phyloP scores from a whole-genome alignment of 2,329 filamentous ascomycete genomes.

The Alternaria ethzedia region DNA sequence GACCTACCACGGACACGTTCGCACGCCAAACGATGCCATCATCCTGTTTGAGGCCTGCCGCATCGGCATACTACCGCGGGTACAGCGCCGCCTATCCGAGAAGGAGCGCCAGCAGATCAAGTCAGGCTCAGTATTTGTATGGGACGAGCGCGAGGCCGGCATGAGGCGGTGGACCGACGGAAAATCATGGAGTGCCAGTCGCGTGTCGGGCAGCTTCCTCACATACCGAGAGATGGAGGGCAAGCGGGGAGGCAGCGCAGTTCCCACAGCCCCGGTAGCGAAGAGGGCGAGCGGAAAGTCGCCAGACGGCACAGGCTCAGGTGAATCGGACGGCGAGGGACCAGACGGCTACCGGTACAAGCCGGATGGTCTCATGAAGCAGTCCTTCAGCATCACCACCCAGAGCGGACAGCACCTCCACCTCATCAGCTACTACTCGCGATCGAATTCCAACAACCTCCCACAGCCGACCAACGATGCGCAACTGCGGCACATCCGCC shows the following conservation, averaged over 20 bases:
- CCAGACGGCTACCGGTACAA: constrained; percentile 59
- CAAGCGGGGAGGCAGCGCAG: constrained; percentile 82
- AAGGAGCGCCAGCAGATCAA: constrained; percentile 96
- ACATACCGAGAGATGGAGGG: constrained; percentile 99
- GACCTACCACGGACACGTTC: constrained; percentile 93
- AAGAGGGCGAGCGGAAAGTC: constrained; percentile 68
- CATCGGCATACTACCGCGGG: constrained; percentile 84
- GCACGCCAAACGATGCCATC: constrained; percentile 95
- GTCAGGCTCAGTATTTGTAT: constrained; percentile 98
- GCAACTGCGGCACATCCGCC: constrained; percentile 78
- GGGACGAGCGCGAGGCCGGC: constrained; percentile 97
- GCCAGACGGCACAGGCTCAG: constrained; percentile 79
- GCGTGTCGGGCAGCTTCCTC: constrained; percentile 95
- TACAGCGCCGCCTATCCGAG: constrained; percentile 91
- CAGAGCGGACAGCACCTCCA: constrained; percentile 89
- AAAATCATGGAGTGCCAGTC: constrained; percentile 98
- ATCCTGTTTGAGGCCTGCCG: constrained; percentile 98
- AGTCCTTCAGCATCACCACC: constrained; percentile 98
- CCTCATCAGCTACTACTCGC: constrained; percentile 94
- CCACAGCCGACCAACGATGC: constrained; percentile 84
- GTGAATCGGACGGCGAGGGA: constrained; percentile 80
- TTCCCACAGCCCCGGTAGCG: constrained; percentile 50
- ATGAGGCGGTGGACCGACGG: constrained; percentile 99
- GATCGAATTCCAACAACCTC: constrained; percentile 77
- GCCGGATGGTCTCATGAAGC: constrained; percentile 98